These are phyloP conservation scores for Neurospora hispaniola DNA, from an alignment of 495 filamentous ascomycete genomes.

Conservation along the genomic window DNA sequence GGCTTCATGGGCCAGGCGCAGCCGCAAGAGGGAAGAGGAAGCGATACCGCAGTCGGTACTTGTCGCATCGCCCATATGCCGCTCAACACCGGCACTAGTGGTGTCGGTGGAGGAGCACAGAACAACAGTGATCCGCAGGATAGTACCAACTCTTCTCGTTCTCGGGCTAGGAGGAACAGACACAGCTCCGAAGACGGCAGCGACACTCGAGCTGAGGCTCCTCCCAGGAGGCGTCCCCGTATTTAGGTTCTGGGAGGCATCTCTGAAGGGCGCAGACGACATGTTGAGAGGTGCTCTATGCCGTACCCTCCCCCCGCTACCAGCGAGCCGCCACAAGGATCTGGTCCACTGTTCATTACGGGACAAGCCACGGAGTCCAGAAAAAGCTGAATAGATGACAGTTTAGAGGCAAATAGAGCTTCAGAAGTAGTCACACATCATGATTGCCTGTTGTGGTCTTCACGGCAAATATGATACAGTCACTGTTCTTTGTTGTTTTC, in stretches of 20 bases:
- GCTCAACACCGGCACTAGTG: not conserved
- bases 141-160: not conserved
- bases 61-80: not conserved
- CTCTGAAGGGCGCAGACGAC: too few relatives aligned
- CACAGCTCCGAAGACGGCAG: not conserved
- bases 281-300: not conserved
- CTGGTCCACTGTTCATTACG: constrained; percentile 7
- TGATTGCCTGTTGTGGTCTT: not conserved
- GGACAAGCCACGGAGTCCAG: constrained; percentile 1
- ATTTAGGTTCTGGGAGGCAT: not conserved
- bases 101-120: not conserved
- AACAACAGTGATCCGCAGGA: not conserved
- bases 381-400: not conserved
- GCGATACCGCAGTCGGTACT: not conserved
- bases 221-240: not conserved
- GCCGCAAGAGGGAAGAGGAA: not conserved
- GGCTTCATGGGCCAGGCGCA: not conserved
- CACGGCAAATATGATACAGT: not conserved
- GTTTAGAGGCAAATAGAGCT: not conserved
- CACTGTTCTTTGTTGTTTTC: not conserved
- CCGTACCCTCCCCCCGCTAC: constrained; percentile 13
- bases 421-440: too few relatives aligned
- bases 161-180: not conserved
- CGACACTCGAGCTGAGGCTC: not conserved
- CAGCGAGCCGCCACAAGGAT: constrained; percentile 10